These are phyloP conservation scores for Pseudocohnilembus persalinus DNA, from an alignment of 169 alveolate species.

Conservation along the genomic window DNA sequence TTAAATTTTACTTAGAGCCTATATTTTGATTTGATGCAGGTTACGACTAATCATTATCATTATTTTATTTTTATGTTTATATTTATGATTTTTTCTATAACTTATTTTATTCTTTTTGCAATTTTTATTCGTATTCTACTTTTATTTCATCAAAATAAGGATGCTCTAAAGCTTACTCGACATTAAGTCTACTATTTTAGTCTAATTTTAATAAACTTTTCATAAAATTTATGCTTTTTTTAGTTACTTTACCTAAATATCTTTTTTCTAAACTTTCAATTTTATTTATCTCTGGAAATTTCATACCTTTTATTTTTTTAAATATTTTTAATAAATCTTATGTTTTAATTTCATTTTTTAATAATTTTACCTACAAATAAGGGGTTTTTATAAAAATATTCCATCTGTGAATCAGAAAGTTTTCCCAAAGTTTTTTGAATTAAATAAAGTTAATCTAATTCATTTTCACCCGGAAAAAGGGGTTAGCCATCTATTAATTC, in stretches of 20 bases:
- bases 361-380: conserved; percentile 64
- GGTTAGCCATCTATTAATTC: conserved; percentile 90
- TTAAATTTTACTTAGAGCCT: too few relatives aligned
- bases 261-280: conserved; percentile 82
- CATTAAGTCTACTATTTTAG: conserved; percentile 71
- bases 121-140: conserved; percentile 7
- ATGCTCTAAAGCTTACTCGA: conserved; percentile 69
- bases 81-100: not conserved
- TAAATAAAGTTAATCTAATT: conserved; percentile 81
- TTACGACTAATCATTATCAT: not conserved
- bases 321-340: conserved; percentile 71
- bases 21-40: too few relatives aligned
- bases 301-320: conserved; percentile 61
- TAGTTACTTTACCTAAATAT: conserved; percentile 66
- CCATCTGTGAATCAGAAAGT: too few relatives aligned
- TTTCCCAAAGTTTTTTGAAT: conserved; percentile 81
- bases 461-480: conserved; percentile 90
- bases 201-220: conserved; percentile 67
- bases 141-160: conserved; percentile 61
- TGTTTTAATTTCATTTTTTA: too few relatives aligned
- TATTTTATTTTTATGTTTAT: not conserved
- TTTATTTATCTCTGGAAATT: conserved; percentile 70
- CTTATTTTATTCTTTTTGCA: not conserved
- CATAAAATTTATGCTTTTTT: conserved; percentile 68
- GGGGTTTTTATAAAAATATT: too few relatives aligned